Evolutionary conservation across 345 rosid genomes (phyloP).

Genomic region (Cardamine occulta): DNA sequence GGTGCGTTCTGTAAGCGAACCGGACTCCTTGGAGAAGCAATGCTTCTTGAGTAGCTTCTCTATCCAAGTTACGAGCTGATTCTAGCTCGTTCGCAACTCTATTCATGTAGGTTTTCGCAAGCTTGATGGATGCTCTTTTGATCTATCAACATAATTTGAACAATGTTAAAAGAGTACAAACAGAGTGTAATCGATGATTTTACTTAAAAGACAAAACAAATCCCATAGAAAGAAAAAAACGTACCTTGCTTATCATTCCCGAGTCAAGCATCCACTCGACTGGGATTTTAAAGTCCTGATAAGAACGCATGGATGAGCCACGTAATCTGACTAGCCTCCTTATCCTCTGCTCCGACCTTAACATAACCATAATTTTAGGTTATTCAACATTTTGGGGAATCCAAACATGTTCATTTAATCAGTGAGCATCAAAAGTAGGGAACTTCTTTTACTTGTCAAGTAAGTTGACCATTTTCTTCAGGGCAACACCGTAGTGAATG

Average conservation of each 20-base stretch:
- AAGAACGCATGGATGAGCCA: constrained; percentile 57
- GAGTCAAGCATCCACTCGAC: constrained; percentile 90
- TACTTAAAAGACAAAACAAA: neutral
- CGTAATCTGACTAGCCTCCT: constrained; percentile 65
- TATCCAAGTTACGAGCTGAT: constrained; percentile 54
- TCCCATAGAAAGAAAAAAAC: neutral
- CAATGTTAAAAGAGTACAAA: neutral
- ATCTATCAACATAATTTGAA: constrained; percentile 54
- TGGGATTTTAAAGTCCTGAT: constrained; percentile 73
- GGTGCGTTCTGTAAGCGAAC: constrained; percentile 79
- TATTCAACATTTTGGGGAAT: constrained; percentile 23
- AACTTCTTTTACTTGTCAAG: constrained; percentile 67
- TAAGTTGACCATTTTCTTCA: constrained; percentile 78
- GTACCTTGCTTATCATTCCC: constrained; percentile 67
- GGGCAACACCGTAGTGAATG: constrained; percentile 62
- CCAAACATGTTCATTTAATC: neutral
- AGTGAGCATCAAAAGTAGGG: neutral
- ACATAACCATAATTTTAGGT: neutral
- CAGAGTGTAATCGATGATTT: neutral
- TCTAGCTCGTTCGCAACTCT: constrained; percentile 80
- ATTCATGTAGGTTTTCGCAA: constrained; percentile 76
- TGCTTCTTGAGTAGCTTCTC: constrained; percentile 73
- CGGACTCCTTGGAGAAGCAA: constrained; percentile 81
- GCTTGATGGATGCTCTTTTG: constrained; percentile 68
- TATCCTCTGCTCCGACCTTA: constrained; percentile 76